Evolutionary conservation across 257 asterid genomes (phyloP).

Genomic region (Solanum pinnatisectum): DNA sequence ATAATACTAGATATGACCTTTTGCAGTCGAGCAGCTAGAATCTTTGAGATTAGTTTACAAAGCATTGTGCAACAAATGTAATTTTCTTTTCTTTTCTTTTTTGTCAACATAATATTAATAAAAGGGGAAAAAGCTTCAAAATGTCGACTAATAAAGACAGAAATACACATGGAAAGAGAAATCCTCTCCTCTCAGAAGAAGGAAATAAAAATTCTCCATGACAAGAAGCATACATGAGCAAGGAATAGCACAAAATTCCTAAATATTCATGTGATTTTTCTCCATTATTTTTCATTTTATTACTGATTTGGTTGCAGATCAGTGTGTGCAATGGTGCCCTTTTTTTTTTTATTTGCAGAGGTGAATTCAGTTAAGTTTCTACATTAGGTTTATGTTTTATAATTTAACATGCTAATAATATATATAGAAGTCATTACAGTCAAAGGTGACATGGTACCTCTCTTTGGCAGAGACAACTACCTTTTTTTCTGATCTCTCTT

Average conservation of each 20-base stretch:
- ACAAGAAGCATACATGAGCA: not conserved
- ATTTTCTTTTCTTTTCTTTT: not conserved
- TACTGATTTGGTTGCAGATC: not conserved
- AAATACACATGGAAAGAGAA: not conserved
- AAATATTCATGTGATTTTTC: not conserved
- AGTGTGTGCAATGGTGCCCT: not conserved
- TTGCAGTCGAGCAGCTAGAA: not conserved
- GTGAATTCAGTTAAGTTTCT: not conserved
- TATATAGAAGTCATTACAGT: not conserved
- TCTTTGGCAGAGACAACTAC: not conserved
- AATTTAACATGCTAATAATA: not conserved
- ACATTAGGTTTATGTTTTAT: not conserved
- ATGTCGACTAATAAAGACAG: not conserved
- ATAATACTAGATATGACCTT: not conserved
- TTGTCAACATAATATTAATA: not conserved
- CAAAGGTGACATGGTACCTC: not conserved
- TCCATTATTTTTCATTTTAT: not conserved
- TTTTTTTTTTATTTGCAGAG: not conserved
- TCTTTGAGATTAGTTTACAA: not conserved
- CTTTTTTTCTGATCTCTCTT: not conserved
- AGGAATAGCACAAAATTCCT: not conserved
- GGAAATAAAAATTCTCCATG: not conserved
- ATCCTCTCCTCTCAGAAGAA: not conserved
- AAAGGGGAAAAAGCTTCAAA: not conserved
- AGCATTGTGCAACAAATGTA: not conserved